Conservation (phyloP, 768 basidiomycete genomes). For the Boletellus sp. region DNA sequence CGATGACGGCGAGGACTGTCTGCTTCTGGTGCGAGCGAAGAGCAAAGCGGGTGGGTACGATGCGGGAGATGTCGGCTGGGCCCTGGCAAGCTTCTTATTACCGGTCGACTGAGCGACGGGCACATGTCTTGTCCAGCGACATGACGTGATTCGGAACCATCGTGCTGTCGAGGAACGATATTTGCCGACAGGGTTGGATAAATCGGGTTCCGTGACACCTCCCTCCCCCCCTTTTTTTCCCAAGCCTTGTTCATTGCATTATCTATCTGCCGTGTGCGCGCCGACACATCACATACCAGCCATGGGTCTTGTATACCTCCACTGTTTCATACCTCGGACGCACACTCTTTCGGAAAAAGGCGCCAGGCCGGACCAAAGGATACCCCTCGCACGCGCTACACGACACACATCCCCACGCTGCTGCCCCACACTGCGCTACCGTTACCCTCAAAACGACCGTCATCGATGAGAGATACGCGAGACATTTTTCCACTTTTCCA, state of each 20-base stretch:
- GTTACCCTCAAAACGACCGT: background rate
- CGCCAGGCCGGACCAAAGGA: constrained; percentile 3
- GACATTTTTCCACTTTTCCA: background rate
- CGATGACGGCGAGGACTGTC: constrained; percentile 73
- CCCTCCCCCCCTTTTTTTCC: background rate
- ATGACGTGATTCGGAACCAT: background rate
- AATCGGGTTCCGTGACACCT: constrained; percentile 11
- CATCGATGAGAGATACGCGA: constrained; percentile 4
- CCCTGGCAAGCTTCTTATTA: constrained; percentile 75
- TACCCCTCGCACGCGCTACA: background rate
- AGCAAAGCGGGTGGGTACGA: constrained; percentile 23
- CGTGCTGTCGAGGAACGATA: constrained; percentile 1
- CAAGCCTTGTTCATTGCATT: constrained; percentile 1
- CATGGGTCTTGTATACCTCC: background rate
- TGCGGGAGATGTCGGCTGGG: constrained; percentile 65
- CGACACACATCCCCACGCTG: constrained; percentile 4
- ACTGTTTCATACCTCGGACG: background rate
- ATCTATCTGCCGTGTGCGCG: constrained; percentile 10
- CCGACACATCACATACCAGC: background rate
- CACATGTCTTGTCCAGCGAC: background rate
- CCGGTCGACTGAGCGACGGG: constrained; percentile 41
- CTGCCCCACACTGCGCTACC: background rate
- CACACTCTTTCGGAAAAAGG: constrained; percentile 3
- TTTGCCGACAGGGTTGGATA: background rate
- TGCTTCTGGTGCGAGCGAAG: constrained; percentile 63